Evolutionary conservation across 192 early-diverging fungal species (phyloP), one percentile per base, ranked within the genome.

Genomic region (Rhizoclosmatium globosum): DNA sequence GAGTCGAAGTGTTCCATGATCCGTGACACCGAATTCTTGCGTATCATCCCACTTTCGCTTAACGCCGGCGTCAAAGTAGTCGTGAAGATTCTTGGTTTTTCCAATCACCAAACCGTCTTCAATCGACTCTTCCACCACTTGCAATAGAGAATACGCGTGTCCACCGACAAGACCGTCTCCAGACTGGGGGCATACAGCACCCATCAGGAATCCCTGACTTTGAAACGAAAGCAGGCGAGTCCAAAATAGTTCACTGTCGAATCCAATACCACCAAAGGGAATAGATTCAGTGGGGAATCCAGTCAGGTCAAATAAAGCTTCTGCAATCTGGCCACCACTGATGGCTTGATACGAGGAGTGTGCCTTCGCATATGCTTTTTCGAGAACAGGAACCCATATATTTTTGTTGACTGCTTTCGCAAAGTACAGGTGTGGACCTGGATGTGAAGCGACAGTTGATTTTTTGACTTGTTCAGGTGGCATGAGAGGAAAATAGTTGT

Each of bases 341-440:
- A 89, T 80, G n/a, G 58, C 65, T 65, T 86, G 79, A 62, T 90
- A 90, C 57, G 82, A 81, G 19, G 85, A 84, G 84, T 90, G 86
- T 39, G 86, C 82, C 77, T 90, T 90, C 13, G 89, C 88, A 76
- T 88, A 90, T 3, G 88, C 89, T 62, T 90, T 90, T 73, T 90
- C 89, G 69, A 90, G 78, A 6, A 89, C 66, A n/a, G 88, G 88
- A 50, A 88, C 60, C 89, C 89, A 90, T 3, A 79, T 23, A 21
- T 65, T 38, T 19, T 47, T 41, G 21, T 62, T 9, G 2, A 56
- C 42, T 3, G 70, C 21, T 65, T 73, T 71, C 70, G 68, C 48
- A 73, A 79, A 79, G 31, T 65, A 41, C 41, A 79, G 48, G 17
- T 31, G 46, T 23, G 62, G 60, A 9, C 47, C 46, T 1, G 17